A percentile compares a stretch with the other conserved stretches of the same genome.
phyloP scores from a whole-genome alignment of 1,284 basidiomycete genomes.

The Mycosarcoma maydis region DNA sequence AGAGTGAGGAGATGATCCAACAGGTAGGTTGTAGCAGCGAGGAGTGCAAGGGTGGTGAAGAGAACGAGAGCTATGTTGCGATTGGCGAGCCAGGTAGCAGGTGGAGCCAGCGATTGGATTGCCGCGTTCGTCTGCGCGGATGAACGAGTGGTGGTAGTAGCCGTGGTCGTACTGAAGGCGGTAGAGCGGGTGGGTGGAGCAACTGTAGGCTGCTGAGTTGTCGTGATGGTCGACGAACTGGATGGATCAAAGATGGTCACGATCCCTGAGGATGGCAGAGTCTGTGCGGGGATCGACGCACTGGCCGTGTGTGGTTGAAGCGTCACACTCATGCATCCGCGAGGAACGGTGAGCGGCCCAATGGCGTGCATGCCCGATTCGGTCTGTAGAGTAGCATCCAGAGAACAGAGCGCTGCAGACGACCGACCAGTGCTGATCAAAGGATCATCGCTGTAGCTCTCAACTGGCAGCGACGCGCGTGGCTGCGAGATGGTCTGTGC shows the following conservation, averaged over 20 bases:
- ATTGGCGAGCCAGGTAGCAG: conserved; percentile 17
- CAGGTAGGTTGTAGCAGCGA: conserved; percentile 41
- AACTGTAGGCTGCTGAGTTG: conserved; percentile 1
- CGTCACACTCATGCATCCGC: conserved; percentile 19
- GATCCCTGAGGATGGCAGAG: conserved; percentile 27
- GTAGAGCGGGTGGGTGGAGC: background rate
- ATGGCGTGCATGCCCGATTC: conserved; percentile 20
- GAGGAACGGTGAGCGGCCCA: conserved; percentile 26
- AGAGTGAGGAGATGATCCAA: conserved; percentile 36
- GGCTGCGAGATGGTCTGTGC: conserved; percentile 24
- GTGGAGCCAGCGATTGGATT: background rate
- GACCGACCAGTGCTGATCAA: conserved; percentile 13
- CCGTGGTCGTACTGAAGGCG: background rate
- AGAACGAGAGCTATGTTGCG: conserved; percentile 38
- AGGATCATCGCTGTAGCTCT: conserved; percentile 28
- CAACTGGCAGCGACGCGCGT: conserved; percentile 18
- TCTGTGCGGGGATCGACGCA: conserved; percentile 20
- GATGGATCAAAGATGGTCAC: conserved; percentile 24
- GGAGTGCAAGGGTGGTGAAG: conserved; percentile 25
- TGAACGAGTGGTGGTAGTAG: conserved; percentile 3
- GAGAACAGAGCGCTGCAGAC: conserved; percentile 21
- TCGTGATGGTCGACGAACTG: background rate
- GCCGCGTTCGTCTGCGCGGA: conserved; percentile 25
- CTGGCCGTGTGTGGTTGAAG: conserved; percentile 6
- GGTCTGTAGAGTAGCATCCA: conserved; percentile 15